A percentile compares a stretch with the other conserved stretches of the same genome.
Evolutionary conservation across 208 protist species (phyloP).

Genomic region (Trypanosoma congolense): DNA sequence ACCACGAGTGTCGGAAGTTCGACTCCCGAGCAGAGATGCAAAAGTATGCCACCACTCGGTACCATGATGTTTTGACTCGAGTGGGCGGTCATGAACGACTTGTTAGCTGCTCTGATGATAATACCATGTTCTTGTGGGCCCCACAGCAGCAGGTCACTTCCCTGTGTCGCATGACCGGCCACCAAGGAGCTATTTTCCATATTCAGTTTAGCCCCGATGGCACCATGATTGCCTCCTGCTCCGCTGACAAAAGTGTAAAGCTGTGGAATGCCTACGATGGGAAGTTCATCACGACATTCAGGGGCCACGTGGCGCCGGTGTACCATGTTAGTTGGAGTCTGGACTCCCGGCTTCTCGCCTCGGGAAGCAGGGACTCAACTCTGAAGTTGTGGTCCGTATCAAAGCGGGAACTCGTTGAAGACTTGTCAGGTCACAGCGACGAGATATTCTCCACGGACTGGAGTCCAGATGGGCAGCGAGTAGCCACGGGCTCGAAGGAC

Average conservation of each 20-base stretch:
- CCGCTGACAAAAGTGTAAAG: constrained; percentile 98
- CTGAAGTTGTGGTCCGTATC: constrained; percentile 95
- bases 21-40: constrained; percentile 41
- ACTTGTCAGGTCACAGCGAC: constrained; percentile 97
- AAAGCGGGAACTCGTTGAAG: constrained; percentile 89
- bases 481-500: constrained; percentile 96
- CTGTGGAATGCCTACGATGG: constrained; percentile 93
- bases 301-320: constrained; percentile 95
- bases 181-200: constrained; percentile 92
- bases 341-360: constrained; percentile 94
- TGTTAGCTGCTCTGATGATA: constrained; percentile 96
- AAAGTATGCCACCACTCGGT: constrained; percentile 65
- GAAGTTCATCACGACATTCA: constrained; percentile 92
- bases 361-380: constrained; percentile 95
- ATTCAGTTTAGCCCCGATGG: constrained; percentile 97
- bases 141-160: constrained; percentile 80
- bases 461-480: constrained; percentile 95
- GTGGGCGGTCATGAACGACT: constrained; percentile 83
- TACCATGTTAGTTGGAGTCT: constrained; percentile 97
- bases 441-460: constrained; percentile 97
- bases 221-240: constrained; percentile 94
- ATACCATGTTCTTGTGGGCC: constrained; percentile 97
- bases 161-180: constrained; percentile 90
- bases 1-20: constrained; percentile 86
- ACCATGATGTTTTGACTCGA: constrained; percentile 72